Percentiles rank a stretch among this genome's conserved stretches.
These are phyloP conservation scores for Neurospora sp. DNA, from an alignment of 495 filamentous ascomycete species.

Conservation along the genomic window DNA sequence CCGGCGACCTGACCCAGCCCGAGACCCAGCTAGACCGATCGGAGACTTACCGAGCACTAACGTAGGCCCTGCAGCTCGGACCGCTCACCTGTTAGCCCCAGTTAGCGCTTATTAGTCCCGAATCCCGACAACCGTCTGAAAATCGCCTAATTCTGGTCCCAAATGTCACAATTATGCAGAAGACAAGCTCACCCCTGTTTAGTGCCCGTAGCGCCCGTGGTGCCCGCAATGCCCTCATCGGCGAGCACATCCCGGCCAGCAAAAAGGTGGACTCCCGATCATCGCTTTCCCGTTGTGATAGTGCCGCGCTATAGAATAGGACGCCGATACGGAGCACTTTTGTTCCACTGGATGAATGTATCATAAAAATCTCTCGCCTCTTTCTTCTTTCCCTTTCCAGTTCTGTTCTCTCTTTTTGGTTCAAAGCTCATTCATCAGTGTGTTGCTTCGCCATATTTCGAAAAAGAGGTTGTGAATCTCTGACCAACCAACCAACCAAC, in stretches of 20 bases:
- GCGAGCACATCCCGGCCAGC: not conserved
- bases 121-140: not conserved
- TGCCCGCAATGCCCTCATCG: not conserved
- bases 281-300: not conserved
- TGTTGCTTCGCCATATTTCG: not conserved
- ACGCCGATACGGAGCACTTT: not conserved
- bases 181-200: not conserved
- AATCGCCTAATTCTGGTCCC: not conserved
- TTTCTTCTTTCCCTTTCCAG: not conserved
- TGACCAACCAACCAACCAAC: not conserved
- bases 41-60: not conserved
- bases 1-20: not conserved
- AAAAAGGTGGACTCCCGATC: not conserved
- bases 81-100: not conserved
- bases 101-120: not conserved
- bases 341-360: not conserved
- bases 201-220: not conserved
- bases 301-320: not conserved
- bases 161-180: not conserved
- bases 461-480: not conserved
- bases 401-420: not conserved
- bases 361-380: not conserved
- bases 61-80: not conserved
- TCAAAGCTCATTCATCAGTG: not conserved
- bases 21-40: not conserved